Base-by-base conservation (phyloP, 805 yeast species). In the Scheffersomyces coipomensis region DNA sequence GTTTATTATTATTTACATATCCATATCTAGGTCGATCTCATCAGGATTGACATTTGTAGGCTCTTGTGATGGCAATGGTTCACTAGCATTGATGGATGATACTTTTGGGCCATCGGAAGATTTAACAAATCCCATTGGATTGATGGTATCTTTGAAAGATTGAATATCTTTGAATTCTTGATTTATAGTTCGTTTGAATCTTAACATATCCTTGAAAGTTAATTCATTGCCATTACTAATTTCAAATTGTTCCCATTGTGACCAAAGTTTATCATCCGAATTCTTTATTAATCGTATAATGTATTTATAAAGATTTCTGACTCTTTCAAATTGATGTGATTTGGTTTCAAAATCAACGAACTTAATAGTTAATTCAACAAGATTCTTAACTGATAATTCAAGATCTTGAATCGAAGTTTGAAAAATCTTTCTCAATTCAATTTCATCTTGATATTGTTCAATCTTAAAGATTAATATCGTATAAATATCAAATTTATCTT, bases 211-310 rank as follows among this genome's bases (percentile, higher is more conserved):
- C 49, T 85, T 88, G 57, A 76, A 88, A 0, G 85, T 76, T 3
- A 70, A 72, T 51, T 85, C 93, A 42, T 75, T 64, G 4, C 98
- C 98, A 56, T 77, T 48, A 11, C 75, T 68, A 24, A 85, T 56
- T 55, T 90, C 98, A 56, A 89, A 88, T 9, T 66, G 55, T 38
- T 81, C 81, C 95, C 96, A 90, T 21, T 60, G 58, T 1, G 62
- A 62, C 95, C 96, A 88, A 1, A 55, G 35, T 6, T 35, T 40
- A 42, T 40, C 40, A 15, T 42, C 33, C 3, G 47, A 36, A 10
- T 47, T 46, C 25, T 53, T 53, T 1, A 55, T 45, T 23, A 61
- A 49, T 4, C 48, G 38, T 9, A 56, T 47, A 4, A 64, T 38
- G 37, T 48, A 83, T 39, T 67, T 72, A 45, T 75, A 73, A 5